A percentile compares a stretch with the other conserved stretches of the same genome.
Conservation (phyloP, 352 stramenopile genomes). For the Phytophthora pisi region DNA sequence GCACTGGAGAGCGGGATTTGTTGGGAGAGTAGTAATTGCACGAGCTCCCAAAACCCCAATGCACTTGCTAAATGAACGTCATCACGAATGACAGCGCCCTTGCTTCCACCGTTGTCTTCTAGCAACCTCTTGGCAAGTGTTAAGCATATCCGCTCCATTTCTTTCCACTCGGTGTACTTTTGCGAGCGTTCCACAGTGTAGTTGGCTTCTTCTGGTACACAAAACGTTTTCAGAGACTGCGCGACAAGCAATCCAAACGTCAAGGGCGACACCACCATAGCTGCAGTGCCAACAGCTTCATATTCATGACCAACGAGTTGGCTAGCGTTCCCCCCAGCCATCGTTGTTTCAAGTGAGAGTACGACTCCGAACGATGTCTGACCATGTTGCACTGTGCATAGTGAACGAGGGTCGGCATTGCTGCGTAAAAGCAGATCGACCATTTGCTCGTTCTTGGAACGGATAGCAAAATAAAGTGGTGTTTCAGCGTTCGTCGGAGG, state of each 20-base stretch:
- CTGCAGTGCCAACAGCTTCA: not conserved
- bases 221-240: constrained; percentile 34
- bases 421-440: constrained; percentile 53
- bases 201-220: constrained; percentile 22
- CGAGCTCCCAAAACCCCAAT: constrained; percentile 57
- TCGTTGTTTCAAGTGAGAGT: constrained; percentile 10
- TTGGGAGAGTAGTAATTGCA: constrained; percentile 49
- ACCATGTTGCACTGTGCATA: constrained; percentile 49
- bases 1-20: constrained; percentile 52
- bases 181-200: constrained; percentile 23
- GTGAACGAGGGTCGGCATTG: constrained; percentile 42
- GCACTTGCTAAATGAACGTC: constrained; percentile 55
- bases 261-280: constrained; percentile 46
- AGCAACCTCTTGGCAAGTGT: constrained; percentile 43
- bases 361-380: constrained; percentile 47
- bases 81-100: constrained; percentile 51
- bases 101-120: constrained; percentile 37
- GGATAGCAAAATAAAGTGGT: constrained; percentile 66
- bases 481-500: constrained; percentile 44
- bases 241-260: constrained; percentile 55
- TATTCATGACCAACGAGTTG: not conserved
- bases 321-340: not conserved
- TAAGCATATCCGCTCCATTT: constrained; percentile 46
- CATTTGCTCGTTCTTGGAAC: constrained; percentile 51
- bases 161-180: constrained; percentile 44